Evolutionary conservation across 1,284 basidiomycete genomes (phyloP), one percentile per base, ranked within the genome.

Genomic region (Pholiota adiposa): DNA sequence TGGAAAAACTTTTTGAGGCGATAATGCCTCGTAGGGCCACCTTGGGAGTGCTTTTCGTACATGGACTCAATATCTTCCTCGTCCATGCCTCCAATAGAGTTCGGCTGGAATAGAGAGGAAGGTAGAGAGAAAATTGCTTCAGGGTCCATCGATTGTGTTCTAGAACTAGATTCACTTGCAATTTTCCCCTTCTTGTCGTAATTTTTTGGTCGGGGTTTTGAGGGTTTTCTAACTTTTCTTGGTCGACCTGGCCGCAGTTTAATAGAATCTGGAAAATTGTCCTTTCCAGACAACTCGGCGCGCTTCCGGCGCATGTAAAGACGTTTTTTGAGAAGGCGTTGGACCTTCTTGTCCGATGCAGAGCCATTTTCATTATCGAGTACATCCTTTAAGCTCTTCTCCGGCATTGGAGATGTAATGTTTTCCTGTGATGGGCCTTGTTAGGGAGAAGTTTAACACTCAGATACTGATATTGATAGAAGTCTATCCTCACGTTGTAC

Each of bases 281-380:
- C 67, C 18, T 58, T 67, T 18, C 85, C 85, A 2, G 66, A 66
- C 27, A 72, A 68, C 38, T 78, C 73, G 14, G 89, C 89, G 40
- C 90, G 82, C 69, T 85, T 88, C 41, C 83, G 82, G 9, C 90
- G 85, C 89, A 91, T 91, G 67, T 89, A 83, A 5, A 92, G 73
- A 33, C 88, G 79, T 61, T 90, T 90, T 61, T 75, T 74, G 33
- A 84, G 65, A 34, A 83, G 85, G 43, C 85, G 80, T 16, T 85
- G 85, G 3, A 83, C 79, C 2, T 59, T 52, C 21, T 58, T 58
- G 51, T 61, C 51, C 23, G 18, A 8, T 9, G 25, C 14, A 40
- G 48, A 46, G n/a, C 16, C 44, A 34, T 23, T 19, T 29, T 55
- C 40, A 44, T 18, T 21, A 19, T 40, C 27, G 8, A 38, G 44